Base-by-base conservation (phyloP, 805 yeast species). In the Saccharomycopsis microspora region DNA sequence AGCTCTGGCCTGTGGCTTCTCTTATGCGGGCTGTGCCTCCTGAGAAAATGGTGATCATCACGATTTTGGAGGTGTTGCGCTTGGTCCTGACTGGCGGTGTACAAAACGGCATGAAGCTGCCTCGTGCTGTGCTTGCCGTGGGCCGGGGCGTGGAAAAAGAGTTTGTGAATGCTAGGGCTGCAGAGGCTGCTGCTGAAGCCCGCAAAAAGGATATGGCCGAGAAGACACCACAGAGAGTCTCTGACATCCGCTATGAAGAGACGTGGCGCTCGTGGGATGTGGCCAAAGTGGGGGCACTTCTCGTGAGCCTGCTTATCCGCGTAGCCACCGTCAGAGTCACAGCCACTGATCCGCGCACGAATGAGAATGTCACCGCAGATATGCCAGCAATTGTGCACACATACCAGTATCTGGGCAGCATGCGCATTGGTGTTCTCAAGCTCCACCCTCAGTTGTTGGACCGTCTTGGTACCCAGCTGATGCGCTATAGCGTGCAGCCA, bases 361-460 rank as follows among this genome's bases (percentile, higher is more conserved):
- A 84, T 7, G 65, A 76, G 45, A 61, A 61, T 1, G 82, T 85
- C n/a, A 64, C 65, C 33, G 94, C 89, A 27, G 68, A 74, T 38
- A 90, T 88, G 5, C 96, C 97, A 2, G 97, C 97, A 0, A 84
- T 93, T 58, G 80, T 79, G 51, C 97, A 93, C 59, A 76, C 87
- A 3, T 89, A 85, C 63, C 94, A 86, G 63, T 87, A 82, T 57
- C 74, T 76, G 43, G 74, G 75, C 47, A 96, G 97, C 36, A 76
- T 77, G 51, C 82, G 81, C 58, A 65, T 87, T 31, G 98, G 98
- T 40, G 80, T 89, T 6, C 67, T 93, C 48, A 81, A 79, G 52
- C 66, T 86, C 6, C 96, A 93, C 62, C 76, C 76, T 52, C 71
- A 75, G 8, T 71, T 93, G 44, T 75, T 82, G 3, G 71, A 74